A percentile compares a stretch with the other conserved stretches of the same genome.
phyloP scores from a whole-genome alignment of 2,329 filamentous ascomycete species.

The Trematosphaeria pertusa region DNA sequence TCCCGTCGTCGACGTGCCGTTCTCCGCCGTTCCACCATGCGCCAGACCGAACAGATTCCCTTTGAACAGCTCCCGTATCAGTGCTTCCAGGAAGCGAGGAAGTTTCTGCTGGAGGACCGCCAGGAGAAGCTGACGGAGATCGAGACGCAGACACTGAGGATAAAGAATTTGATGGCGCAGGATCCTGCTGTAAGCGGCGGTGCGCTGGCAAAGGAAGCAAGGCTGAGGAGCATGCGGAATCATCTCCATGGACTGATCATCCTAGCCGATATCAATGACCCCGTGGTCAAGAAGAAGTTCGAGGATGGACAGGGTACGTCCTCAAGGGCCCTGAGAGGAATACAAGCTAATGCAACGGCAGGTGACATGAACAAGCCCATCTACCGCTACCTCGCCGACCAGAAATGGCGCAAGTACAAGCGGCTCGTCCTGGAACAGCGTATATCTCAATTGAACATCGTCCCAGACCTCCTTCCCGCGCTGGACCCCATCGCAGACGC shows the following conservation, averaged over 20 bases:
- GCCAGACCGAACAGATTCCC: slow-evolving; percentile 70
- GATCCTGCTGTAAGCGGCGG: slow-evolving; percentile 67
- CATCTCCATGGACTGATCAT: slow-evolving; percentile 84
- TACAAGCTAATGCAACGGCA: slow-evolving; percentile 47
- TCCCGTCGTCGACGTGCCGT: slow-evolving; percentile 78
- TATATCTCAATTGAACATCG: slow-evolving; percentile 82
- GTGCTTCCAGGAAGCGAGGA: slow-evolving; percentile 95
- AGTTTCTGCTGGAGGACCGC: slow-evolving; percentile 80
- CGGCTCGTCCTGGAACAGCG: slow-evolving; percentile 82
- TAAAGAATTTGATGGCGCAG: slow-evolving; percentile 69
- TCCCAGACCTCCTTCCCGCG: slow-evolving; percentile 85
- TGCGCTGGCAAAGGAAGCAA: slow-evolving; percentile 68
- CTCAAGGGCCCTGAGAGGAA: neutral
- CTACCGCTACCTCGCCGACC: slow-evolving; percentile 86
- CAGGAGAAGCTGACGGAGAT: slow-evolving; percentile 81
- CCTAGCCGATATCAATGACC: slow-evolving; percentile 92
- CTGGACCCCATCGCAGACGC: slow-evolving; percentile 82
- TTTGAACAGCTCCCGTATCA: slow-evolving; percentile 97
- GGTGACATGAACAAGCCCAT: slow-evolving; percentile 96
- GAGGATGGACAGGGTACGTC: slow-evolving; percentile 85
- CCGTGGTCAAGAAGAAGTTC: slow-evolving; percentile 88
- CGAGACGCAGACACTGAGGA: slow-evolving; percentile 68
- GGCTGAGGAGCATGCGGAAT: slow-evolving; percentile 72
- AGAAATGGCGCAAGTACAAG: slow-evolving; percentile 87
- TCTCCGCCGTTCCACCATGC: slow-evolving; percentile 47